Evolutionary conservation across 768 basidiomycete genomes (phyloP), one percentile per base, ranked within the genome.

Genomic region (Tylopilus subfusipes): DNA sequence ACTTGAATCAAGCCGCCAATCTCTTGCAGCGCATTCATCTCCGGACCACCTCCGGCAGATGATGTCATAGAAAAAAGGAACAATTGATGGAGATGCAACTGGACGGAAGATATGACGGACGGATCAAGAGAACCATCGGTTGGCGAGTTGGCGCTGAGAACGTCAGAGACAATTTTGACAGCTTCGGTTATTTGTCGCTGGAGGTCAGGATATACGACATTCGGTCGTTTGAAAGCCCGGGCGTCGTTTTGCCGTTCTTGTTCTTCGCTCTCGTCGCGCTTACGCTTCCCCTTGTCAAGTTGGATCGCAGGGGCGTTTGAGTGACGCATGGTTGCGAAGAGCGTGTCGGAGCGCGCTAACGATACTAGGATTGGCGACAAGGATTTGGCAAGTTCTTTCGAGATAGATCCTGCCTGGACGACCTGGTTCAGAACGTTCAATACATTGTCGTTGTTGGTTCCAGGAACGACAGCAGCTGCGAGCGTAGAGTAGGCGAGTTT

Each of bases 1-100:
- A 90, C 86, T 62, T 91, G 89, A 53, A 91, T 87, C 49, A 92
- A 76, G n/a, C 86, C 87, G 40, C 84, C 81, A 38, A 91, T 81
- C 68, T 92, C 89, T 65, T 88, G 87, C 2, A 91, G 71, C 1
- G 77, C 74, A 52, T 80, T 78, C 73, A 79, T 81, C 48, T 79
- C 78, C 45, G 65, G 72, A 29, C 80, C 83, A 25, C 76, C 77
- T 25, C 73, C 69, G 7, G 80, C 70, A 13, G 83, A 83, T 33
- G 84, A 87, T 12, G 86, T 90, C 54, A 89, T 83, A 2, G 85
- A 81, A 65, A 91, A 92, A 27, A 90, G 75, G 65, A 90, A 90
- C 11, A 90, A 74, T 58, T 90, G 88, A 57, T 91, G 88, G 14
- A 91, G 78, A 33, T 82, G 83, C 13, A 82, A 70, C 53, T 88